Evolutionary conservation across 2,329 filamentous ascomycete species (phyloP), one percentile per base, ranked within the genome.

Genomic region (Dactylellina drechsleri): DNA sequence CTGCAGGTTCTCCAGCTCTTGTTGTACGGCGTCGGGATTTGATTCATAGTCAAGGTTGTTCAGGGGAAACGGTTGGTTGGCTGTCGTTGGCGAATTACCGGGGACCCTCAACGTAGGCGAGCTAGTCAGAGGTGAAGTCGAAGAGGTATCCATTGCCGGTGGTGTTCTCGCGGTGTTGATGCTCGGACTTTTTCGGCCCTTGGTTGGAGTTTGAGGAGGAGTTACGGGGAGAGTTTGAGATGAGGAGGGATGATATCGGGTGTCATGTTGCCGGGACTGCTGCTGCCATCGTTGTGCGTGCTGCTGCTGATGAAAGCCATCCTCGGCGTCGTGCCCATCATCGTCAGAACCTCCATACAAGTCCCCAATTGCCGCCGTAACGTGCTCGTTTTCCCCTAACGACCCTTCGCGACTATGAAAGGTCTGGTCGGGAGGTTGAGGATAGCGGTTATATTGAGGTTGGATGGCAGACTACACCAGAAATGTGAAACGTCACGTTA

Each of bases 1-100:
- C 82, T 96, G 93, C 75, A 97, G 83, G 80, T 97, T 97, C 84
- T 91, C 96, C 79, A 97, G 84, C 83, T 97, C 93, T 83, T 96
- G 92, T 26, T 92, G 92, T 72, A 97, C 92, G 76, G 93, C 92
- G 72, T 90, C 93, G 0, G 93, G 91, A 80, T 94, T 91, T 77
- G 93, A 93, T 81, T 97, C 94, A 81, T 95, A 95, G 80, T 93
- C 92, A 77, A 96, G 87, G 78, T 94, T 89, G 79, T 93, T 94
- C 77, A 94, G 87, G 59, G 91, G 89, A 65, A 91, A 89, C 74
- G 89, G 88, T 58, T 87, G 84, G 66, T 84, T 87, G 66, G 87
- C 87, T 15, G 85, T 84, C 50, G 47, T 52, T 7, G 84, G 79
- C 84, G 84, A 76, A 23, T 31, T 43, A 31, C 58, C 59, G 16